Base-by-base conservation (phyloP, 306 rosid genomes). In the Cercis canadensis region DNA sequence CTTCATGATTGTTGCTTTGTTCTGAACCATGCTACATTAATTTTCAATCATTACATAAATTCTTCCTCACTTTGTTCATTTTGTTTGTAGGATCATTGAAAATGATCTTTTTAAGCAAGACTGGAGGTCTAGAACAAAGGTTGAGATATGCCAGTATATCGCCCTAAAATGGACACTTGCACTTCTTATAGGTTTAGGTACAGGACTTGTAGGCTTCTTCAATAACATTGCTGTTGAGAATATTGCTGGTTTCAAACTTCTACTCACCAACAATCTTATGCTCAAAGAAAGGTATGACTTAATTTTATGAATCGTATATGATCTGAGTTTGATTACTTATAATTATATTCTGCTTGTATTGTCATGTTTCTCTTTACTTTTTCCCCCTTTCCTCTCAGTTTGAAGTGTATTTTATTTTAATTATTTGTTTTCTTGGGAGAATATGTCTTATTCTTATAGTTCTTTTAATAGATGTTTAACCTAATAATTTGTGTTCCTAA, bases 151-250 rank as follows among this genome's bases (percentile, higher is more conserved):
- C 53, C 92, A 87, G 62, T 89, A 92, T 75, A 31, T 85, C 31
- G 56, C 79, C 69, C 84, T 86, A 5, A 92, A 89, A 69, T 92
- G 97, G 97, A 69, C 83, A 3, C 75, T 92, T 5, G 90, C 90
- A 8, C 96, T 92, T 70, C 73, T 85, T 24, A 82, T 92, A 14
- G 97, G 97, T 51, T 83, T 89, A 21, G 32, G 62, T 11, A 92
- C 97, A 5, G 96, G 96, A 12, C 76, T 92, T 11, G 83, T 89
- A 70, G 97, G 88, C 67, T 77, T 84, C 74, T 85, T 85, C 77
- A 92, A 86, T 69, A 92, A 78, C 77, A 73, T 89, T 75, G 88
- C 86, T 19, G 96, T 88, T 15, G 97, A 92, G 89, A 92, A 92
- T 58, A 81, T 92, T 53, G 87, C 97, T 37, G 96, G 96, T 53